These are phyloP conservation scores for Urostyla sp. DNA, from an alignment of 73 alveolate genomes.

Conservation along the genomic window DNA sequence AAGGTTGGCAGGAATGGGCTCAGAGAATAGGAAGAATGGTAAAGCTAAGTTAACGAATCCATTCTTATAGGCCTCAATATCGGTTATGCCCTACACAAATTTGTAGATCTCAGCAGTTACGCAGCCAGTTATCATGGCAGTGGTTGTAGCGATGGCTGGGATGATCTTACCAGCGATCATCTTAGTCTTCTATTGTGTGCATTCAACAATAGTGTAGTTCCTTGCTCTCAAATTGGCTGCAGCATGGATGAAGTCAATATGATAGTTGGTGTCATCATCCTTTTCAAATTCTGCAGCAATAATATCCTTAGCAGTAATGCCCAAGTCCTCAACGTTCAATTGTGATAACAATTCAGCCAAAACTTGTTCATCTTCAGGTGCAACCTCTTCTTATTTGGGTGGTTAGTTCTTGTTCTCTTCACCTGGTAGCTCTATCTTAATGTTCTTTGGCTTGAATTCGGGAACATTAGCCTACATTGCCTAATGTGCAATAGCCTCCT, in stretches of 20 bases:
- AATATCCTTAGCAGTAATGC: constrained; percentile 65
- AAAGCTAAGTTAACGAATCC: constrained; percentile 92
- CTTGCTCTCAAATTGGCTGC: constrained; percentile 98
- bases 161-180: constrained; percentile 99
- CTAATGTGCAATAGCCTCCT: constrained; percentile 68
- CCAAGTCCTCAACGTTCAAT: constrained; percentile 70
- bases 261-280: constrained; percentile 98
- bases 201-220: constrained; percentile 86
- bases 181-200: constrained; percentile 89
- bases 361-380: constrained; percentile 85
- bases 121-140: constrained; percentile 99
- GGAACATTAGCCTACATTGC: constrained; percentile 81
- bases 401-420: constrained; percentile 79
- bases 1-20: constrained; percentile 85
- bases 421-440: constrained; percentile 78
- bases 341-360: constrained; percentile 70
- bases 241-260: constrained; percentile 98
- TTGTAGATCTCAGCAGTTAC: constrained; percentile 85
- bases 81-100: constrained; percentile 58
- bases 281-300: constrained; percentile 88
- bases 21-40: constrained; percentile 87
- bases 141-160: constrained; percentile 99
- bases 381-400: constrained; percentile 46
- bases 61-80: constrained; percentile 86
- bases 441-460: constrained; percentile 83